A percentile compares a stretch with the other conserved stretches of the same genome.
phyloP scores from a whole-genome alignment of 2,329 filamentous ascomycete genomes.

The Leptographium flavum region DNA sequence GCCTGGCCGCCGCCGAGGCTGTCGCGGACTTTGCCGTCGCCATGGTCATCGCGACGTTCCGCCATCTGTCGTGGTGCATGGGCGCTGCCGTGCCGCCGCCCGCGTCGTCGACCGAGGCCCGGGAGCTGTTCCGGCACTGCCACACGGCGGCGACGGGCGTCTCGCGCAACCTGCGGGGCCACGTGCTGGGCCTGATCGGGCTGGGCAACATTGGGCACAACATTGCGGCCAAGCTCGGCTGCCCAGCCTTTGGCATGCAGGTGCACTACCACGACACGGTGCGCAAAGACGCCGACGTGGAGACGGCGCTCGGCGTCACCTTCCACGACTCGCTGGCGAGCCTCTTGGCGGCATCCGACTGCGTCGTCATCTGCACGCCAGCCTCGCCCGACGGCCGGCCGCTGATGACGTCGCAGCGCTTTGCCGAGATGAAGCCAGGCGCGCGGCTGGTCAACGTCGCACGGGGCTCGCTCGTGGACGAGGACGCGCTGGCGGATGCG shows the following conservation, averaged over 20 bases:
- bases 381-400: constrained; percentile 28
- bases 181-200: constrained; percentile 51
- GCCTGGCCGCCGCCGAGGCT: constrained; percentile 54
- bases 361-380: constrained; percentile 48
- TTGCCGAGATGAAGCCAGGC: constrained; percentile 38
- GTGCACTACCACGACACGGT: constrained; percentile 49
- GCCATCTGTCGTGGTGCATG: constrained; percentile 46
- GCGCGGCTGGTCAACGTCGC: constrained; percentile 52
- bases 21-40: constrained; percentile 60
- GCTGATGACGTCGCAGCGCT: constrained; percentile 31
- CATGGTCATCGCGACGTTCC: constrained; percentile 55
- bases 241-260: constrained; percentile 43
- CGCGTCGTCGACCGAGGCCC: constrained; percentile 18
- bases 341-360: constrained; percentile 41
- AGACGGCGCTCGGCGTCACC: constrained; percentile 26
- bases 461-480: constrained; percentile 49
- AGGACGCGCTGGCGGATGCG: constrained; percentile 45
- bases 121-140: constrained; percentile 35
- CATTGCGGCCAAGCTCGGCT: constrained; percentile 40
- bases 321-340: constrained; percentile 36
- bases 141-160: constrained; percentile 44
- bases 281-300: constrained; percentile 29
- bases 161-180: constrained; percentile 49
- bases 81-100: constrained; percentile 33
- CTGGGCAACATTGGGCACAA: constrained; percentile 52